Conservation (phyloP, 495 filamentous ascomycete genomes). For the Daldinia caldariorum region DNA sequence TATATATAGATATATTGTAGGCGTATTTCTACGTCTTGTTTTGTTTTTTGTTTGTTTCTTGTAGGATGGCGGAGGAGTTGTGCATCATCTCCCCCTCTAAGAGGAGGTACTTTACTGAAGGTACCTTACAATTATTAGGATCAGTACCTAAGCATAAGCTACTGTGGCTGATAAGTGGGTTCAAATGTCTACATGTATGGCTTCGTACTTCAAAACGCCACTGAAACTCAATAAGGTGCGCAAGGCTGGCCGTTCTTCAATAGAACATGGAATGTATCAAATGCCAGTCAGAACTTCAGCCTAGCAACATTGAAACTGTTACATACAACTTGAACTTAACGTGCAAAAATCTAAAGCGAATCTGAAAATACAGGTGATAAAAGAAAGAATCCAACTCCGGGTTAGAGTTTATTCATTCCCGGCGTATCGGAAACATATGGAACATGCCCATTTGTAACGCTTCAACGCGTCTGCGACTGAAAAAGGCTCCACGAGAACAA, state of each 20-base stretch:
- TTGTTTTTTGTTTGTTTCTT: background rate
- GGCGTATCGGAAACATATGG: background rate
- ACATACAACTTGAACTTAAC: background rate
- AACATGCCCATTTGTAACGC: background rate
- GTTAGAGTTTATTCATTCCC: background rate
- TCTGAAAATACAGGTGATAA: background rate
- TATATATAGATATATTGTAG: conserved; percentile 3
- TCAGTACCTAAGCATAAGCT: too few relatives aligned
- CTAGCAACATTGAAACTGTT: background rate
- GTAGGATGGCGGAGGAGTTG: background rate
- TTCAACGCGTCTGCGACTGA: background rate
- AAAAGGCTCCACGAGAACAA: background rate
- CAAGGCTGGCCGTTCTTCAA: conserved; percentile 1
- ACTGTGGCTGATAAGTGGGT: too few relatives aligned
- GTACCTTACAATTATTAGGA: too few relatives aligned
- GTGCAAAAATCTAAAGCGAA: background rate
- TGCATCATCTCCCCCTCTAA: conserved; percentile 1
- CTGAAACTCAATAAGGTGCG: too few relatives aligned
- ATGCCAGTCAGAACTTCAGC: background rate
- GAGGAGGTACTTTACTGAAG: background rate
- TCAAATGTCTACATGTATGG: too few relatives aligned
- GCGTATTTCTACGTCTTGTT: background rate
- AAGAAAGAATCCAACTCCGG: background rate
- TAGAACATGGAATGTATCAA: background rate
- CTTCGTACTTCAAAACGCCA: too few relatives aligned